Conservation (phyloP, 495 filamentous ascomycete genomes). For the Tuber indicum region DNA sequence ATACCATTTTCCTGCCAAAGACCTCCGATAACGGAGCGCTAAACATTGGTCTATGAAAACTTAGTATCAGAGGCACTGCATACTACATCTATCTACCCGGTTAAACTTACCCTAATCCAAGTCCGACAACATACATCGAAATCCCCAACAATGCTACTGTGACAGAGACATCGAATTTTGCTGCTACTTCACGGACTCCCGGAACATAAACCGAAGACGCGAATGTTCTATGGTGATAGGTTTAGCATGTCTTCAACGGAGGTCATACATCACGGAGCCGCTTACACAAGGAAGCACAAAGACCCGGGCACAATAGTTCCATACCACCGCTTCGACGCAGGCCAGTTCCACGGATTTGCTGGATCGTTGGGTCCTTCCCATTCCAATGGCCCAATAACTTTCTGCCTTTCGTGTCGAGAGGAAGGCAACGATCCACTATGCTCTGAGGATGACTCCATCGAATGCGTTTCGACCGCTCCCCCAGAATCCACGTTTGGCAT, state of each 20-base stretch:
- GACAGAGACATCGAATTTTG: constrained; percentile 53
- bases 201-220: constrained; percentile 41
- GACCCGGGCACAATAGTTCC: constrained; percentile 41
- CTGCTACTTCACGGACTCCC: constrained; percentile 57
- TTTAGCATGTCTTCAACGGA: constrained; percentile 10
- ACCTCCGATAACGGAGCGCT: constrained; percentile 62
- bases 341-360: constrained; percentile 59
- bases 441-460: constrained; percentile 27
- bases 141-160: constrained; percentile 62
- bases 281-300: constrained; percentile 41
- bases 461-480: constrained; percentile 22
- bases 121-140: constrained; percentile 69
- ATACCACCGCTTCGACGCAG: constrained; percentile 48
- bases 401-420: constrained; percentile 8
- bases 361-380: constrained; percentile 54
- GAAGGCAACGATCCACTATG: constrained; percentile 22
- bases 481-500: constrained; percentile 22
- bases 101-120: constrained; percentile 54
- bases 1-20: constrained; percentile 68
- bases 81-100: not conserved
- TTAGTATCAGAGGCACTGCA: constrained; percentile 13
- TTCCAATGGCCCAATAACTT: constrained; percentile 39
- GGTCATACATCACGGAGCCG: constrained; percentile 5
- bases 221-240: constrained; percentile 27
- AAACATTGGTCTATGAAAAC: constrained; percentile 48